phyloP scores from a whole-genome alignment of 139 green algal genomes.

The Chlorella vulgaris region DNA sequence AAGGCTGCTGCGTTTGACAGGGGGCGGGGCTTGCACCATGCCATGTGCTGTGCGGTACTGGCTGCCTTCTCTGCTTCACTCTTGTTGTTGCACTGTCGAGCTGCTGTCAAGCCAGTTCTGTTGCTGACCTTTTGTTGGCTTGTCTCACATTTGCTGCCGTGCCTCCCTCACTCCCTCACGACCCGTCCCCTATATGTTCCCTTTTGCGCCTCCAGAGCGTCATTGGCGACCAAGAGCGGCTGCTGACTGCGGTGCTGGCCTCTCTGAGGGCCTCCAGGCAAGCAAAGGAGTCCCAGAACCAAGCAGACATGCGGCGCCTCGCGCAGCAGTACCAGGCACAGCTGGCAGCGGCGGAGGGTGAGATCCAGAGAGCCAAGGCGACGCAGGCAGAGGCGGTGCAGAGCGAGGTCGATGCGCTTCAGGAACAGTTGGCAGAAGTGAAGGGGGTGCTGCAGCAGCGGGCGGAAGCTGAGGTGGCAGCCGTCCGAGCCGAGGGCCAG shows the following conservation, averaged over 20 bases:
- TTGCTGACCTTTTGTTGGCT: neutral
- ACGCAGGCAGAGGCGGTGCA: slow-evolving; percentile 5
- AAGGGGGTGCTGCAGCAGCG: neutral
- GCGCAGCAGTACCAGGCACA: slow-evolving; percentile 39
- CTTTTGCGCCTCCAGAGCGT: slow-evolving; percentile 8
- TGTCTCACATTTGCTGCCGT: neutral
- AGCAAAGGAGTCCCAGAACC: slow-evolving; percentile 28
- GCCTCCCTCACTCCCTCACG: too few relatives aligned
- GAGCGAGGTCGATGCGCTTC: slow-evolving; percentile 17
- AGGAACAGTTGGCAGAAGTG: neutral
- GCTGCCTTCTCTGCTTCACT: too few relatives aligned
- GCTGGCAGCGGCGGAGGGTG: slow-evolving; percentile 32
- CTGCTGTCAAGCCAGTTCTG: too few relatives aligned
- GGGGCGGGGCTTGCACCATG: too few relatives aligned
- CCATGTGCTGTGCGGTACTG: too few relatives aligned
- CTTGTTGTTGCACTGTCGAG: too few relatives aligned
- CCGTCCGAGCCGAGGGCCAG: neutral
- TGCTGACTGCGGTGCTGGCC: slow-evolving; percentile 19
- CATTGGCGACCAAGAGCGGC: slow-evolving; percentile 25
- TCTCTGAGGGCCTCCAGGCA: slow-evolving; percentile 13
- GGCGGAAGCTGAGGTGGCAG: neutral
- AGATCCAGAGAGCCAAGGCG: slow-evolving; percentile 28
- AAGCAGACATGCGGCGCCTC: slow-evolving; percentile 27
- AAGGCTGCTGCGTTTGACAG: too few relatives aligned
- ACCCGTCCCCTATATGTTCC: too few relatives aligned